A percentile compares a stretch with the other conserved stretches of the same genome.
Conservation (phyloP, 2,329 filamentous ascomycete genomes). For the Stagonosporopsis vannaccii region DNA sequence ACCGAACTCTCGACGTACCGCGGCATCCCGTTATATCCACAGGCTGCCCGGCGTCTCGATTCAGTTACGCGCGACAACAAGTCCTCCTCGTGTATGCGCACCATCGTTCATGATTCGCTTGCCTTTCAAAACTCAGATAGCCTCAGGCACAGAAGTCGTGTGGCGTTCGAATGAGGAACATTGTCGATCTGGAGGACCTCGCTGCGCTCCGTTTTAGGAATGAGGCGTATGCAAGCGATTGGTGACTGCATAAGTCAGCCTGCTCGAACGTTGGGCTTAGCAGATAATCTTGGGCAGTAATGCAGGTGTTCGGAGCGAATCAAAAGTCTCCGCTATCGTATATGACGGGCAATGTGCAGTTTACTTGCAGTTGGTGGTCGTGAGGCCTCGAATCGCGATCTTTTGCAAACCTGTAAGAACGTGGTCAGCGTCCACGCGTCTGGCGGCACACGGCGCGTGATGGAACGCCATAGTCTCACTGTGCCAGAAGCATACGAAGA, state of each 20-base stretch:
- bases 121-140: background rate
- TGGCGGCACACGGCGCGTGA: background rate
- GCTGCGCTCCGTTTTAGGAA: constrained; percentile 5
- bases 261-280: constrained; percentile 29
- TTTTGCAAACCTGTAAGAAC: background rate
- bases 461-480: background rate
- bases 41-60: background rate
- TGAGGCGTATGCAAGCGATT: constrained; percentile 31
- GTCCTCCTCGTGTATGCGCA: background rate
- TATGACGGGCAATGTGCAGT: background rate
- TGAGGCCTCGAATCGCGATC: constrained; percentile 1
- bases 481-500: background rate
- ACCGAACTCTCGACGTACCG: background rate
- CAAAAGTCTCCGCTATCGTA: background rate
- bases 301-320: constrained; percentile 8
- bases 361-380: background rate
- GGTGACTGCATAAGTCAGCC: constrained; percentile 33
- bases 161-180: background rate
- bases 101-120: background rate
- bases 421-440: background rate
- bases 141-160: background rate
- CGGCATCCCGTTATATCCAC: background rate
- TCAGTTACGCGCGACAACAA: background rate
- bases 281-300: constrained; percentile 22
- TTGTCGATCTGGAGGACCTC: constrained; percentile 22